Base-by-base conservation (phyloP, 257 asterid species). In the Solanum pennellii region DNA sequence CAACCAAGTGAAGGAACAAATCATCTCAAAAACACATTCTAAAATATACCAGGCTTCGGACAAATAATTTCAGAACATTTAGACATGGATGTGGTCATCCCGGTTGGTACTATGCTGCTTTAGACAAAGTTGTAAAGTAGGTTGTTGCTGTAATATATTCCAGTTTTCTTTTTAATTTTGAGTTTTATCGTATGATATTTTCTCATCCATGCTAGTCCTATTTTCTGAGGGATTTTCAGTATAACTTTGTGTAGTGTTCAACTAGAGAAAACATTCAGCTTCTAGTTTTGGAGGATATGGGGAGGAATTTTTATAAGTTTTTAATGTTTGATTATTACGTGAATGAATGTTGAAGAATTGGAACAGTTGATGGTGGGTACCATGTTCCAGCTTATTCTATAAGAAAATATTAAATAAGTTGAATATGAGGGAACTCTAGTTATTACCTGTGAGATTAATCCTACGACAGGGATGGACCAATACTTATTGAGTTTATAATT, bases 101-200 rank as follows among this genome's bases (percentile, higher is more conserved):
- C 52, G 75, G 35, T 66, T 20, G 69, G 33, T 27, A 47, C 73
- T 41, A 83, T 49, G 82, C 87, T 42, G 77, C 86, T 62, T 89
- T 85, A 83, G 65, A 37, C 84, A 79, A 47, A 41, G 79, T 42
- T 86, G 89, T 83, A 42, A 75, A 62, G 84, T 66, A 66, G 83
- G 75, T 83, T 90, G 76, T 88, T 86, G 85, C 82, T 84, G 86
- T 45, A 49, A 56, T 29, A 25, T 56, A 82, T 73, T 72, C 42
- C 82, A 29, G 25, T 42, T 74, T 84, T 37, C 41, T 47, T 83
- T 88, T 59, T 42, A 44, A 37, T 76, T 87, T 49, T 85, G 91
- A 89, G 93, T 93, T 87, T 56, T 91, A 86, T 91, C 88, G 90
- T 80, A 86, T 87, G 86, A 82, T 90, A 80, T 87, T 73, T 86